A percentile compares a stretch with the other conserved stretches of the same genome.
These are phyloP conservation scores for Paralagenidium karlingii DNA, from an alignment of 352 stramenopile species.

Conservation along the genomic window DNA sequence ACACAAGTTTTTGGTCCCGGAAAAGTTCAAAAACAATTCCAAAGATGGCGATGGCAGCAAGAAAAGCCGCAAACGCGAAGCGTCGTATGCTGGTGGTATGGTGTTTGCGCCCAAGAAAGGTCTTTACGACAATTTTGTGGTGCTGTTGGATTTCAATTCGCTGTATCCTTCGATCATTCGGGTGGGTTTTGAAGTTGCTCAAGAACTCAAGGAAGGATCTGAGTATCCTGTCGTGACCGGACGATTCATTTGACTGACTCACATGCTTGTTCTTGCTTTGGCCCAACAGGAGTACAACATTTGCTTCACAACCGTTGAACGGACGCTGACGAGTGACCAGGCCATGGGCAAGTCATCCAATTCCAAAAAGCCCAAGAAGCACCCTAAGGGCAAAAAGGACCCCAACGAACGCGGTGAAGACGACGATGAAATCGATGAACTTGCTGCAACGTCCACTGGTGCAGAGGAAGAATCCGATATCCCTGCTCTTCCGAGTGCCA, in stretches of 20 bases:
- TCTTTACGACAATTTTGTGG: constrained; percentile 99
- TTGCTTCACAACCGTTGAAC: constrained; percentile 98
- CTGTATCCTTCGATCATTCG: constrained; percentile 99
- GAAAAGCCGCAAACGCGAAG: constrained; percentile 38
- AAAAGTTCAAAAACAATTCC: constrained; percentile 80
- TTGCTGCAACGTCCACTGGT: constrained; percentile 44
- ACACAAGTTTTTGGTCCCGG: constrained; percentile 97
- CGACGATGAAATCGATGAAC: constrained; percentile 70
- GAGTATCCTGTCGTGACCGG: neutral
- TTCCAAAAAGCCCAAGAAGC: constrained; percentile 27
- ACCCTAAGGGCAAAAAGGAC: constrained; percentile 30
- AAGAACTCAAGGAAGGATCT: neutral
- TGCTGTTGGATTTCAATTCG: constrained; percentile 99
- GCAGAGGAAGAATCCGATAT: constrained; percentile 72
- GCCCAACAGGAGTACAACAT: constrained; percentile 98
- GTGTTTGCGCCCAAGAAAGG: constrained; percentile 99
- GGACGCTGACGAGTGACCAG: constrained; percentile 46
- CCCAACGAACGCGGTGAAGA: constrained; percentile 30
- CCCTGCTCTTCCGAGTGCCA: constrained; percentile 62
- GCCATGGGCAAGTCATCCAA: constrained; percentile 10
- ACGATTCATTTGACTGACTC: constrained; percentile 1
- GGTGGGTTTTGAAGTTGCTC: constrained; percentile 12
- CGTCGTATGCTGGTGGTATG: constrained; percentile 97
- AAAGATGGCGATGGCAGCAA: constrained; percentile 42
- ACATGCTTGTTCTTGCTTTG: constrained; percentile 4